Base-by-base conservation (phyloP, 495 filamentous ascomycete species). In the Penicillium crystallinum region DNA sequence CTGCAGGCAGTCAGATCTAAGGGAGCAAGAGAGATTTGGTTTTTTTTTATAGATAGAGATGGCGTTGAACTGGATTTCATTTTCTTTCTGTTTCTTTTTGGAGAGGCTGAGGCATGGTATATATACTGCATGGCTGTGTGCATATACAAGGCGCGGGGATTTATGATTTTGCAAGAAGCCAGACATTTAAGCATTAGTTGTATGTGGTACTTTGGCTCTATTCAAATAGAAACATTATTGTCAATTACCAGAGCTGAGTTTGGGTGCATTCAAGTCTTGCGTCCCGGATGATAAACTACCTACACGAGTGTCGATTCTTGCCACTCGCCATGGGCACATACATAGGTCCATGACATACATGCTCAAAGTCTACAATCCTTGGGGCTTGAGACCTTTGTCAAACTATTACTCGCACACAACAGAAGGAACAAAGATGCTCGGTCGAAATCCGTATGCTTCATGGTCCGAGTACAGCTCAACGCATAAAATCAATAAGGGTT, bases 61-160 rank as follows among this genome's bases (percentile, higher is more conserved):
- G 31, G 45, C 45, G 21, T 47, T n/a, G 12, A 23, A 3, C 10
- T 37, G 22, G 17, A 14, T 18, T 27, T n/a, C 22, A 4, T 15
- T 41, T 29, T 27, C 23, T 7, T 7, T 7, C 12, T 33, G 41
- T 23, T 19, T 8, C 34, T 45, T 52, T 34, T 44, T 17, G 22
- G 27, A 38, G 22, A 15, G 21, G 38, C 21, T 41, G 21, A 27
- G 22, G 44, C 33, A 43, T 46, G 29, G 8, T 41, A 33, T 42
- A 50, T 41, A n/a, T 41, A 35, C 21, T 31, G 19, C 48, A 50
- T 50, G 21, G 36, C 25, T 47, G 23, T 41, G 42, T 37, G 45
- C 45, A 50, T 50, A 42, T 42, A 50, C 17, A 41, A 40, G 48
- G 48, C 29, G 48, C 29, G 27, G 21, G 37, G 37, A 27, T 41